Conservation (phyloP, 768 basidiomycete genomes). For the Mycena galericulata region DNA sequence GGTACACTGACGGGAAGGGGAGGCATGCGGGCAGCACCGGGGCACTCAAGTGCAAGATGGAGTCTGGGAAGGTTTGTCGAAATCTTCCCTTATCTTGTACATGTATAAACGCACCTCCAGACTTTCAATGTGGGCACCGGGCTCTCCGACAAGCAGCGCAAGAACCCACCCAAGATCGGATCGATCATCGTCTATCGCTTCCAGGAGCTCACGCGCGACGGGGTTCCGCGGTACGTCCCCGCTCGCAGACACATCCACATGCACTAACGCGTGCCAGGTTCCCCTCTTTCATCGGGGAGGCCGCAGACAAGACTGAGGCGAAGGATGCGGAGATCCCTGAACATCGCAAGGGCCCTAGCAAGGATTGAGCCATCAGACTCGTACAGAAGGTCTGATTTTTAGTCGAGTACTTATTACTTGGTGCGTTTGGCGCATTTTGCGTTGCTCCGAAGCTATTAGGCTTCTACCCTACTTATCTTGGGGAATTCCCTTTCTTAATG, state of each 20-base stretch:
- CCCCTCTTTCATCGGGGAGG: slow-evolving; percentile 65
- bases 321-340: slow-evolving; percentile 68
- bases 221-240: slow-evolving; percentile 64
- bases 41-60: slow-evolving; percentile 69
- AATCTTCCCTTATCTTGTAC: neutral
- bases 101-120: slow-evolving; percentile 40
- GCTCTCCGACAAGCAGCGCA: slow-evolving; percentile 64
- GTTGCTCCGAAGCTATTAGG: slow-evolving; percentile 2
- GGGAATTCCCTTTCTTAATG: slow-evolving; percentile 27
- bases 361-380: slow-evolving; percentile 15
- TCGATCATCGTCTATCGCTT: slow-evolving; percentile 69
- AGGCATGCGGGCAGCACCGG: slow-evolving; percentile 62
- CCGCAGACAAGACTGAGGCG: slow-evolving; percentile 62
- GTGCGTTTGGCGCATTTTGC: neutral
- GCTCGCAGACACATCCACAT: neutral
- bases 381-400: neutral
- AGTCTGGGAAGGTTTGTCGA: slow-evolving; percentile 65
- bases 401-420: neutral
- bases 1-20: slow-evolving; percentile 67
- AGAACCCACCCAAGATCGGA: slow-evolving; percentile 66
- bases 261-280: slow-evolving; percentile 49
- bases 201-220: slow-evolving; percentile 68
- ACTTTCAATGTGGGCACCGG: slow-evolving; percentile 70
- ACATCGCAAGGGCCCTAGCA: slow-evolving; percentile 43
- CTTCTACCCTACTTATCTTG: slow-evolving; percentile 1